Evolutionary conservation across 2,329 filamentous ascomycete species (phyloP), one percentile per base, ranked within the genome.

Genomic region (Epichloe bromicola): DNA sequence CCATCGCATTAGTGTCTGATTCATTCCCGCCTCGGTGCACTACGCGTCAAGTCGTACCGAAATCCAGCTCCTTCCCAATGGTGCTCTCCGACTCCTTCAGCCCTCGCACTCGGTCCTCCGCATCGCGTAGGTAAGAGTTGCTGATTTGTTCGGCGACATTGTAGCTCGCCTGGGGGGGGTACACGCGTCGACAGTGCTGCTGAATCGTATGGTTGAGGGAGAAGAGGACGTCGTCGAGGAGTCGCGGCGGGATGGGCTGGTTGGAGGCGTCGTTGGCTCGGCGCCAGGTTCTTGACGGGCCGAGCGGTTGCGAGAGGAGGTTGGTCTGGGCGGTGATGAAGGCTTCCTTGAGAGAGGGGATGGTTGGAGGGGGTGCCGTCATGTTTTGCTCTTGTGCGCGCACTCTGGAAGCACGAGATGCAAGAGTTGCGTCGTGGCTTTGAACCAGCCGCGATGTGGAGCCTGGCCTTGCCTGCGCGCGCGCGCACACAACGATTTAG

Each of bases 121-220:
- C 67, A 14, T 68, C 67, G 5, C 65, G 65, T 64, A 75, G 74
- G 63, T 87, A 88, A 43, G 85, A 67, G 46, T 67, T 66, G 64
- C 86, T 82, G 41, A 88, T 80, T 67, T 88, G 84, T 68, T 86
- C 83, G 2, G 84, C 83, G 17, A 88, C 76, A 59, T 86, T 82
- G 37, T 83, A 76, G 48, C 76, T 79, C n/a, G 83, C 82, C 58
- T 85, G 81, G 0, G 82, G 80, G 23, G 23, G 75, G 62, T 86
- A 86, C 5, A 80, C 80, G 51, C 80, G 75, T 37, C 77, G 78
- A 33, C 75, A 75, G 62, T 88, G 85, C 57, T 83, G 80, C 56
- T 77, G 75, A 14, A 87, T 67, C 15, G 73, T 67, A 53, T 80
- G 75, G 61, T 86, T 85, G 12, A 86, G 69, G 40, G 73, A 73